Evolutionary conservation across 352 stramenopile genomes (phyloP).

Genomic region (Phytophthora pluvialis): DNA sequence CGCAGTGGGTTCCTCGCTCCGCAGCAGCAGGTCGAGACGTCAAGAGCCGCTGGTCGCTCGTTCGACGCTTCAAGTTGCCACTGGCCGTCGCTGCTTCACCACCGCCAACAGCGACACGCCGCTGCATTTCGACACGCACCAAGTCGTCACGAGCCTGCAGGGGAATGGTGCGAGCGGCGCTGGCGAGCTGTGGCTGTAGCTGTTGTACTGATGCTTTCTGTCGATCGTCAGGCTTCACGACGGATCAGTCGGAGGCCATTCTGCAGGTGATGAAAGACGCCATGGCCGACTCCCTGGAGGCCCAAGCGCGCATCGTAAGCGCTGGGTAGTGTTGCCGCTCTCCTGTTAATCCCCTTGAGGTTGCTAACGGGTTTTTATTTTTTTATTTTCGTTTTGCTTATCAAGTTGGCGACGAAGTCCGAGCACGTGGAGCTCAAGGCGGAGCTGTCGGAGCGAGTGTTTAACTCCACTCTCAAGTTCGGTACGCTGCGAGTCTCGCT

Average conservation of each 20-base stretch:
- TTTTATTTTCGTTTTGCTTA: background rate
- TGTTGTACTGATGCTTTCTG: constrained; percentile 5
- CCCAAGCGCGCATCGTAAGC: constrained; percentile 73
- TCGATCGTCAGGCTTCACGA: constrained; percentile 59
- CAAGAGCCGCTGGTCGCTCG: constrained; percentile 1
- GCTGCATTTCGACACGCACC: constrained; percentile 58
- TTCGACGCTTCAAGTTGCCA: constrained; percentile 19
- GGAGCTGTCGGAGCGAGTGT: constrained; percentile 87
- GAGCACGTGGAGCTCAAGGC: constrained; percentile 88
- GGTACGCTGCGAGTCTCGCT: constrained; percentile 42
- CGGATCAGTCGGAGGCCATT: constrained; percentile 77
- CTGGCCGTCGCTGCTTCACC: constrained; percentile 27
- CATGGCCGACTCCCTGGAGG: constrained; percentile 80
- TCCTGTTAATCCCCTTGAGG: background rate
- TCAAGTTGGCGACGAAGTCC: constrained; percentile 83
- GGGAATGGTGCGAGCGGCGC: constrained; percentile 55
- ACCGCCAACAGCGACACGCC: constrained; percentile 25
- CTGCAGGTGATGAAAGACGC: constrained; percentile 83
- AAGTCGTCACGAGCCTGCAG: constrained; percentile 80
- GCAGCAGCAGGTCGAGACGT: background rate
- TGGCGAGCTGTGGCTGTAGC: background rate
- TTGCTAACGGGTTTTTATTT: background rate
- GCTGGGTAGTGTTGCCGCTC: background rate
- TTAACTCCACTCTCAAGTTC: constrained; percentile 92
- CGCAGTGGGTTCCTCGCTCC: background rate